A percentile compares a stretch with the other conserved stretches of the same genome.
Conservation (phyloP, 1,284 basidiomycete genomes). For the Malassezia slooffiae region DNA sequence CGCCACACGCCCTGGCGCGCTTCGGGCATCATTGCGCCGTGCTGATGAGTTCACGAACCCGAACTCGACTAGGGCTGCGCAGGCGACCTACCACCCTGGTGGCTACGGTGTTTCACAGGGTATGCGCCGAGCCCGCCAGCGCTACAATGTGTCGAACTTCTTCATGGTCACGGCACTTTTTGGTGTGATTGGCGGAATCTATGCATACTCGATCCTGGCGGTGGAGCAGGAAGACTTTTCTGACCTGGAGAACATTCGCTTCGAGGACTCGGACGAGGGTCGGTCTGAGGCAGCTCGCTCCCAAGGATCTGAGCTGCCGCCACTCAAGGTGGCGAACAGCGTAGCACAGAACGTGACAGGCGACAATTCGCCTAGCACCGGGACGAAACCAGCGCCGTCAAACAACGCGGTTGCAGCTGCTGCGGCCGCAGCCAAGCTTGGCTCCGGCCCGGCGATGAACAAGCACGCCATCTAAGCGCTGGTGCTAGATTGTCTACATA, state of each 20-base stretch:
- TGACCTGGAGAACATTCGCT: constrained; percentile 12
- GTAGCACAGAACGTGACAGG: too few species aligned
- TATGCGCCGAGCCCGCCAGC: constrained; percentile 11
- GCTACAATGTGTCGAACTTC: constrained; percentile 4
- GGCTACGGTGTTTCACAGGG: constrained; percentile 7
- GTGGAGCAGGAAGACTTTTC: constrained; percentile 18
- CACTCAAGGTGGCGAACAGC: too few species aligned
- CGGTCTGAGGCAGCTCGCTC: too few species aligned
- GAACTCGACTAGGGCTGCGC: constrained; percentile 2
- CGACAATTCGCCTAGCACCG: too few species aligned
- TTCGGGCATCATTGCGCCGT: neutral
- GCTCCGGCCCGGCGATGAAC: constrained; percentile 7
- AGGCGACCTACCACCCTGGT: constrained; percentile 4
- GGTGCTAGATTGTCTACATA: neutral
- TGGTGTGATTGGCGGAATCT: constrained; percentile 7
- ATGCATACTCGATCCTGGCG: constrained; percentile 14
- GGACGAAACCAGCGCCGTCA: too few species aligned
- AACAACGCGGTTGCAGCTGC: too few species aligned
- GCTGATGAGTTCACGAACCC: neutral
- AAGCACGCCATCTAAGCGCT: constrained; percentile 11
- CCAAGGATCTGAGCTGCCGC: too few species aligned
- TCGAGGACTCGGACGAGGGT: too few species aligned
- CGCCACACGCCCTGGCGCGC: neutral
- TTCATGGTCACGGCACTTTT: neutral
- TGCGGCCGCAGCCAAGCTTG: too few species aligned